Percentiles rank a stretch among this genome's conserved stretches.
Conservation (phyloP, 164 flowering plant genomes). For the Magnolia changhungtana region DNA sequence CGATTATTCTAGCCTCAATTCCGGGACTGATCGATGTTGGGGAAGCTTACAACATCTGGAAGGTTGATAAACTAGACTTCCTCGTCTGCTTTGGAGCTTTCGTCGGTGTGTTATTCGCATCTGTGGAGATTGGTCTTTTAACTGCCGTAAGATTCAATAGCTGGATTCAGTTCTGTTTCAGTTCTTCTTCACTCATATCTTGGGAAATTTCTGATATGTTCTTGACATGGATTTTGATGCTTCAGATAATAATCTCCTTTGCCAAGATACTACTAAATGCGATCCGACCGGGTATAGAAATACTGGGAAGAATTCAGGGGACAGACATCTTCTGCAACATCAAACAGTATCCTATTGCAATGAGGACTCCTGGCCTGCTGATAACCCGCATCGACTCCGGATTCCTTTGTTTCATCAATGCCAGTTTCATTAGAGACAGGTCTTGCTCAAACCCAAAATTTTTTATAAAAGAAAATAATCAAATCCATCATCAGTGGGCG, state of each 20-base stretch:
- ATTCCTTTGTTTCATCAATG: slow-evolving; percentile 78
- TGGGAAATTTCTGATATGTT: too few relatives aligned
- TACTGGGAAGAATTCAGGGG: slow-evolving; percentile 60
- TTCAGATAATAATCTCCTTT: slow-evolving; percentile 66
- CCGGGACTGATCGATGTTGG: slow-evolving; percentile 69
- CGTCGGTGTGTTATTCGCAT: slow-evolving; percentile 68
- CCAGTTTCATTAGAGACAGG: slow-evolving; percentile 70
- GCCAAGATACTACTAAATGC: slow-evolving; percentile 51
- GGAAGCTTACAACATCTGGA: slow-evolving; percentile 58
- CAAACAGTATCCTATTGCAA: slow-evolving; percentile 60
- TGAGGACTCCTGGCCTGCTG: slow-evolving; percentile 37
- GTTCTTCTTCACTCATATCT: background rate
- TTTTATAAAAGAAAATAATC: background rate
- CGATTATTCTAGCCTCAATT: slow-evolving; percentile 75
- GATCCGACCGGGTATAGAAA: slow-evolving; percentile 52
- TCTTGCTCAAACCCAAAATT: slow-evolving; percentile 6
- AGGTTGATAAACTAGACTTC: slow-evolving; percentile 81
- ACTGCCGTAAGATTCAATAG: slow-evolving; percentile 45
- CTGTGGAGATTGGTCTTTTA: slow-evolving; percentile 82
- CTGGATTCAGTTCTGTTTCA: background rate
- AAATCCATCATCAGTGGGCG: background rate
- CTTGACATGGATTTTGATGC: background rate
- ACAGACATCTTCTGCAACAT: slow-evolving; percentile 52
- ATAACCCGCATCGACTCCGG: slow-evolving; percentile 47
- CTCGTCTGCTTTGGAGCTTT: slow-evolving; percentile 75